phyloP scores from a whole-genome alignment of 495 filamentous ascomycete genomes.

The Penicillium angulare region DNA sequence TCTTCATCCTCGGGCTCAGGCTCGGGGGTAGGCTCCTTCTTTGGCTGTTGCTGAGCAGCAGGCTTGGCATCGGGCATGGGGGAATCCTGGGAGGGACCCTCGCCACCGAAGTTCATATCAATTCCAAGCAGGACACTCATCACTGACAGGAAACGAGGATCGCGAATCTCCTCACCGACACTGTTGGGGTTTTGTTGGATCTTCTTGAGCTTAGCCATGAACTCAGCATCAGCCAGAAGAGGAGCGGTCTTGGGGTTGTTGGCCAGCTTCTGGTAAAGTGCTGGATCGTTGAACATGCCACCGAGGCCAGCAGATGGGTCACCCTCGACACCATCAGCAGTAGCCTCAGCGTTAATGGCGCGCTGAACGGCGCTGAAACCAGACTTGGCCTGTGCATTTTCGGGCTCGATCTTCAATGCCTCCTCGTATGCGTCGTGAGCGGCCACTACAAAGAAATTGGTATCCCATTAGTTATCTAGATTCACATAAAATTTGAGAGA shows the following conservation, averaged over 20 bases:
- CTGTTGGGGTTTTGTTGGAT: constrained; percentile 77
- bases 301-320: constrained; percentile 77
- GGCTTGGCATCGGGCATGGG: constrained; percentile 71
- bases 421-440: constrained; percentile 88
- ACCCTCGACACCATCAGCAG: constrained; percentile 61
- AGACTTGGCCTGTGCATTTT: constrained; percentile 88
- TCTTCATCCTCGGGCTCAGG: constrained; percentile 77
- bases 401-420: constrained; percentile 85
- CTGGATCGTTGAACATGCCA: constrained; percentile 89
- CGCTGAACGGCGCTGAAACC: constrained; percentile 79
- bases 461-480: not conserved
- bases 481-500: not conserved
- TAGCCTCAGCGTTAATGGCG: constrained; percentile 80
- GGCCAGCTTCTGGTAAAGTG: constrained; percentile 84
- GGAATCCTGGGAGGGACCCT: constrained; percentile 60
- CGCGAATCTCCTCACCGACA: constrained; percentile 75
- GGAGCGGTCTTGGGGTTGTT: constrained; percentile 87
- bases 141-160: constrained; percentile 91
- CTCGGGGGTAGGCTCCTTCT: constrained; percentile 61
- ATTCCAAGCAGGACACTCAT: constrained; percentile 91
- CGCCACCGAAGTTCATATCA: constrained; percentile 81
- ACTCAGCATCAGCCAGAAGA: constrained; percentile 79
- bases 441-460: constrained; percentile 48
- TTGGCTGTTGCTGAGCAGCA: constrained; percentile 42
- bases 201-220: constrained; percentile 85